These are phyloP conservation scores for Suillus occidentalis DNA, from an alignment of 768 basidiomycete genomes.

Conservation along the genomic window DNA sequence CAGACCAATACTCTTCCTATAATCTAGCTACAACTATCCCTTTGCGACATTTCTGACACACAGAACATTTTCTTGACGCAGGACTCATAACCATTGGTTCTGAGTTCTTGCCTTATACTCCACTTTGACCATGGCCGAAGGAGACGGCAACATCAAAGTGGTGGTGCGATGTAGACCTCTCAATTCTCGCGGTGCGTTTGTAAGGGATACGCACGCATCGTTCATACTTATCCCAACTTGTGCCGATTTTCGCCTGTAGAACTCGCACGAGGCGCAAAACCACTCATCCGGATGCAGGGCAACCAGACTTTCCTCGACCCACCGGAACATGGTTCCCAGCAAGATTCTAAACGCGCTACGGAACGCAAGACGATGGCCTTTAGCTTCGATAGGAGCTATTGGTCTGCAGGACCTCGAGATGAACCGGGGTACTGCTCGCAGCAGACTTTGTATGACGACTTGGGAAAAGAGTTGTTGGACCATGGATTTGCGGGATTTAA, in stretches of 20 bases:
- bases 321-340: conserved; percentile 70
- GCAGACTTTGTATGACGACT: conserved; percentile 90
- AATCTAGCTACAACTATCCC: conserved; percentile 10
- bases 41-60: conserved; percentile 8
- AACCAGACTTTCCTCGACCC: conserved; percentile 93
- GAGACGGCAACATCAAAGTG: conserved; percentile 90
- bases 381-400: conserved; percentile 97
- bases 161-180: conserved; percentile 95
- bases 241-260: conserved; percentile 48
- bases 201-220: conserved; percentile 6
- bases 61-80: conserved; percentile 9
- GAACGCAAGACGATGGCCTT: conserved; percentile 90
- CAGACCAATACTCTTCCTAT: conserved; percentile 10
- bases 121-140: conserved; percentile 60
- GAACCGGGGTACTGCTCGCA: conserved; percentile 93
- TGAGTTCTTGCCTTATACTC: conserved; percentile 17
- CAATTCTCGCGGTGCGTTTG: conserved; percentile 81
- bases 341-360: conserved; percentile 76
- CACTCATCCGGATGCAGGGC: conserved; percentile 92
- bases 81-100: conserved; percentile 11
- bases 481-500: conserved; percentile 97
- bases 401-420: conserved; percentile 89
- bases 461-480: conserved; percentile 92
- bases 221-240: background rate
- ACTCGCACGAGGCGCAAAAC: conserved; percentile 89